Evolutionary conservation across 2,329 filamentous ascomycete species (phyloP), one percentile per base, ranked within the genome.

Genomic region (Sporothrix schenckii): DNA sequence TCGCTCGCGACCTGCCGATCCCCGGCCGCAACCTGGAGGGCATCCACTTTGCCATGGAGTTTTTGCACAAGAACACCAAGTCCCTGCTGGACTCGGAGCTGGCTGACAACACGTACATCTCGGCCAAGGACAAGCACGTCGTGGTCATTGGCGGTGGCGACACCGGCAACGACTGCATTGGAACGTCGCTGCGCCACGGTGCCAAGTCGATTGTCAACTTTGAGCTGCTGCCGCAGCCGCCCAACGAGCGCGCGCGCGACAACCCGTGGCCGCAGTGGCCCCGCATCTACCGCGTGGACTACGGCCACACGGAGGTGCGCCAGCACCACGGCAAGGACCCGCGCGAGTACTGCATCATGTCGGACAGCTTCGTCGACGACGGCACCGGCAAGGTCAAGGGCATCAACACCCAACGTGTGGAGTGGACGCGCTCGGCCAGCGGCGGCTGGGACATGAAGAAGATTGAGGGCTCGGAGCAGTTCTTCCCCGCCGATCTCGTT

Each of bases 371-470:
- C 76, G 92, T 96, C 72, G 92, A 94, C 74, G 93, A 97, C 76
- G 94, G 93, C 73, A 88, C 82, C 66, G 94, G 94, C 79, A 90
- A 91, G 74, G 93, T 98, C 78, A 96, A 93, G 85, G 94, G 94
- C 74, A 97, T 98, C 86, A 97, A 95, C 82, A 97, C 93, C 56
- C 88, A 95, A 71, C 93, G 94, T 69, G 94, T 98, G 56, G 94
- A 97, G 80, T 98, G 94, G 94, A 95, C 93, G 76, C 95, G 94
- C 85, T 92, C 89, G 69, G 86, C 92, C 39, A 90, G 88, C 72
- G 94, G 94, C 74, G 94, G 94, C 58, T 98, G 94, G 94, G 94
- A 97, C 81, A 97, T 98, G 93, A 97, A 97, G 87, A 94, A 97
- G 80, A 86, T 97, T 44, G 94, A 97, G 75, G 93, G 92, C 50